phyloP scores from a whole-genome alignment of 805 yeast genomes.

The Yarrowia yakushimensis region DNA sequence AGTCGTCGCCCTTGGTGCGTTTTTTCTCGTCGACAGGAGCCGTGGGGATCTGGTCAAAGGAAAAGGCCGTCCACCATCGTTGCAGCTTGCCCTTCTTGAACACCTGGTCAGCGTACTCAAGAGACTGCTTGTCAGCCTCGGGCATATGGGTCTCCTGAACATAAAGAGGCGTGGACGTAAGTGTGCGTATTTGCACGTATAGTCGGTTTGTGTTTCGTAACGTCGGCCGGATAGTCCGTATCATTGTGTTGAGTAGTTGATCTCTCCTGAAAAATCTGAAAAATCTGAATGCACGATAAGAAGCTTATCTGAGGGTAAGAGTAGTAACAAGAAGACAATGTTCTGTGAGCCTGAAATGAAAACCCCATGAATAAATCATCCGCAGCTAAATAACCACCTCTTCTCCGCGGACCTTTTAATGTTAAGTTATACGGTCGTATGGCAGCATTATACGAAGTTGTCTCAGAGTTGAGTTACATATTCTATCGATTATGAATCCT shows the following conservation, averaged over 20 bases:
- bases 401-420: too few species aligned
- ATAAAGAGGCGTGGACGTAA: constrained; percentile 5
- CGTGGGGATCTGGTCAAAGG: constrained; percentile 20
- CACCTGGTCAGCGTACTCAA: constrained; percentile 10
- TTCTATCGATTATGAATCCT: too few species aligned
- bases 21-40: constrained; percentile 11
- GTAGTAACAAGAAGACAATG: too few species aligned
- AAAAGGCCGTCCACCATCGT: constrained; percentile 22
- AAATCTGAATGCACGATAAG: constrained; percentile 6
- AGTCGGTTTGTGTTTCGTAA: not conserved
- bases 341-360: too few species aligned
- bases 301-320: constrained; percentile 1
- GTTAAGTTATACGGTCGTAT: not conserved
- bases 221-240: not conserved
- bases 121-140: not conserved
- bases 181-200: not conserved
- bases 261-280: not conserved
- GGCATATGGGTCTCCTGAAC: constrained; percentile 10
- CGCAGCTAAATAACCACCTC: too few species aligned
- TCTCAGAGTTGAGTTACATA: too few species aligned
- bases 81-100: constrained; percentile 14
- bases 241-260: not conserved
- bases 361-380: too few species aligned
- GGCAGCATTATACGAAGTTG: not conserved
- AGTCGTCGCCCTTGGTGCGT: constrained; percentile 3